Percentiles rank a stretch among this genome's conserved stretches.
Evolutionary conservation across 2,329 filamentous ascomycete genomes (phyloP).

Genomic region (Fusarium acutatum): DNA sequence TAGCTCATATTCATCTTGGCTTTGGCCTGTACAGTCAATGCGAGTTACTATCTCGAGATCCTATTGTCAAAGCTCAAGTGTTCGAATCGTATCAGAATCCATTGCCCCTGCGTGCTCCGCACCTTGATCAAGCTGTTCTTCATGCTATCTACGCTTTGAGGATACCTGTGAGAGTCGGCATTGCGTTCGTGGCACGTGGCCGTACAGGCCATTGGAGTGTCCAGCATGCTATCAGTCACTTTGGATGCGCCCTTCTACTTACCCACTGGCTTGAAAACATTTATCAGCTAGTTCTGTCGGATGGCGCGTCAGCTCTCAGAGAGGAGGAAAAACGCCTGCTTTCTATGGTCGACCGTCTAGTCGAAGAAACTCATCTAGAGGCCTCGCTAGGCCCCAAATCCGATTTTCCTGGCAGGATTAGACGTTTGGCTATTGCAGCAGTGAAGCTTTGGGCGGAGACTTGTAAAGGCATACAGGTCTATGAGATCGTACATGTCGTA

Average conservation of each 20-base stretch:
- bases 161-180: constrained; percentile 16
- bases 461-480: constrained; percentile 23
- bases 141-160: constrained; percentile 23
- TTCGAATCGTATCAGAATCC: neutral
- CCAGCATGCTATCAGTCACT: constrained; percentile 17
- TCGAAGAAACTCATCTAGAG: neutral
- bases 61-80: neutral
- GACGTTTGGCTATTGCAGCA: constrained; percentile 1
- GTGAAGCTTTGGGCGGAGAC: constrained; percentile 22
- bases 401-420: neutral
- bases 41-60: neutral
- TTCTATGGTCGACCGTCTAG: neutral
- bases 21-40: neutral
- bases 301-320: neutral
- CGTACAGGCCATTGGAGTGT: constrained; percentile 24
- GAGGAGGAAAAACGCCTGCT: neutral
- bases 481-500: constrained; percentile 23
- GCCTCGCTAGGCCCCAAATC: neutral
- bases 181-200: constrained; percentile 21
- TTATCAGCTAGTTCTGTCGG: neutral
- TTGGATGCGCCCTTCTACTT: constrained; percentile 20
- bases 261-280: constrained; percentile 15
- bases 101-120: neutral
- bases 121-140: constrained; percentile 16
- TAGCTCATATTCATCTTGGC: neutral